Evolutionary conservation across 352 stramenopile genomes (phyloP), one percentile per base, ranked within the genome.

Genomic region (Phytophthora cryptogea): DNA sequence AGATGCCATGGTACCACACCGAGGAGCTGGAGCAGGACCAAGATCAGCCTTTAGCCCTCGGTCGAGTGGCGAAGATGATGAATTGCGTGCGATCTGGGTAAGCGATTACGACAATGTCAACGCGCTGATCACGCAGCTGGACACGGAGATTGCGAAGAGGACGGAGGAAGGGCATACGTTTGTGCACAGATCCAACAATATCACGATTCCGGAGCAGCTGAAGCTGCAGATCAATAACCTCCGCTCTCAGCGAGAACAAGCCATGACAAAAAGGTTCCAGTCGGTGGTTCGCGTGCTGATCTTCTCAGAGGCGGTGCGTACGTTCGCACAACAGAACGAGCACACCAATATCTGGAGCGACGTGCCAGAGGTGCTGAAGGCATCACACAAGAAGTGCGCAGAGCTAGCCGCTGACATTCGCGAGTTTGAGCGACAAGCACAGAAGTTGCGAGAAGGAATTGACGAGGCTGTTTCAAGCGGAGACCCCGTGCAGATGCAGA

Each of bases 251-350:
- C 56, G 83, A 13, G 62, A 74, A 13, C 23, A 57, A n/a, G 68
- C 68, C 9, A 41, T 69, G 6, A 73, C 72, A n/a, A 66, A 67
- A 39, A 69, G 79, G 16, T 69, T 72, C 20, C 55, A 77, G 39
- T 71, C 73, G 6, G 54, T 82, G 16, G 68, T 76, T 31, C 79
- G 80, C 44, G 77, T 87, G 31, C 62, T 87, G 23, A 71, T 87
- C 35, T 87, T 81, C 49, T 83, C 78, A 1, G 59, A 72, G 8
- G 63, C 76, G n/a, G 68, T 87, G 37, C 76, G 68, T 27, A 54
- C 47, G 9, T 75, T 72, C 23, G 76, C 66, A 4, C 48, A 66
- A 11, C 60, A 67, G 50, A 69, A 82, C 20, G 54, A 74, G 39
- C 45, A 68, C 13, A 56, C 43, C 14, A 68, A 74, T 45, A 60